Evolutionary conservation across 352 stramenopile genomes (phyloP), one percentile per base, ranked within the genome.

Genomic region (Phytophthora idaei): DNA sequence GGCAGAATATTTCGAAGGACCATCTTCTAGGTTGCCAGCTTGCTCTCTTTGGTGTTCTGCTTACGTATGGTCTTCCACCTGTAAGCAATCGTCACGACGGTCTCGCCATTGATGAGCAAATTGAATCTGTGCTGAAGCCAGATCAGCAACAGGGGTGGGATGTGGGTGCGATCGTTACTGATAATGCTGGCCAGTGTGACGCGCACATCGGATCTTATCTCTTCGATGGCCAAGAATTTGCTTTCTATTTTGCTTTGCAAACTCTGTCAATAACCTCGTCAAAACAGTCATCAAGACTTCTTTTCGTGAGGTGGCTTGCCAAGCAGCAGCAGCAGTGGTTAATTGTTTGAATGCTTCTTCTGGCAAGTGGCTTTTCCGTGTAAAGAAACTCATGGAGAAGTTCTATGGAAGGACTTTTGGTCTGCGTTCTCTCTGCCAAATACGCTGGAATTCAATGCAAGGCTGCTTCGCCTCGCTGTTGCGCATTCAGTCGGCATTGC

Each of bases 231-330:
- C 57, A 17, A 41, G 61, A 1, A 53, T 71, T n/a, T 41, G 36
- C 4, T 75, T 72, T 21, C 25, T 68, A 1, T 21, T 36, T 46
- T 67, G 51, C 11, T 63, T 60, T 12, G 57, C 64, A 57, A 51
- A 71, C 31, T 57, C 59, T 51, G 9, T 75, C 10, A 75, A 71
- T 31, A 68, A 71, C 32, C 49, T 65, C 14, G 51, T 71, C 2
- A 65, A 75, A 54, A 10, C 34, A 9, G 52, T 75, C 4, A 17
- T 70, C 8, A 41, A 67, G 15, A 59, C 55, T 27, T 70, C 58
- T 45, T 51, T 51, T 17, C 9, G 25, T 5, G 11, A 51, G 5
- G 25, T 34, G 21, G 34, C 34, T 9, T 39, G 34, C 34, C 34
- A 12, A 39, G 45, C 45, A 34, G 44, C 5, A 31, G 44, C 21